These are phyloP conservation scores for Oryza meyeriana DNA, from an alignment of 176 grass and related monocot genomes.

Conservation along the genomic window DNA sequence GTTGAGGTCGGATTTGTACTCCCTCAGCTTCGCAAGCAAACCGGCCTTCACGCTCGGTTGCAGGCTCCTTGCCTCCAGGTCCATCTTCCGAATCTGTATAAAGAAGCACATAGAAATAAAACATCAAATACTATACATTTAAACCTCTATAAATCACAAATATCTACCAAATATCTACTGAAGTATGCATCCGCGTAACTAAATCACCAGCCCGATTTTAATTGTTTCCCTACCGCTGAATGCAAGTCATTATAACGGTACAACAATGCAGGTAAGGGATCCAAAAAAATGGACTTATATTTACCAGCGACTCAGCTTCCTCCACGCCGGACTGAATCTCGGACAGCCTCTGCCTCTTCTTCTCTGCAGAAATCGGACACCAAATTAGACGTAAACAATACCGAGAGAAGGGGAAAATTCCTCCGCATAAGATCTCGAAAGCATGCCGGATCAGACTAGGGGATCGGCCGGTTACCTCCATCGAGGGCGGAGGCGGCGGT, in stretches of 20 bases:
- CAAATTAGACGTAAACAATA: constrained; percentile 29
- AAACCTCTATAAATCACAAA: neutral
- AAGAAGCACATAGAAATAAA: neutral
- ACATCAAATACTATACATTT: neutral
- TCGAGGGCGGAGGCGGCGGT: constrained; percentile 61
- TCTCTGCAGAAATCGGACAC: constrained; percentile 47
- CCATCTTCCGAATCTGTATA: constrained; percentile 82
- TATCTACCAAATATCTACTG: neutral
- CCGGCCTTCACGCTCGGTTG: constrained; percentile 76
- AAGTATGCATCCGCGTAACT: neutral
- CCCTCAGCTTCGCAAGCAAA: constrained; percentile 80
- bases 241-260: neutral
- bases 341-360: constrained; percentile 79
- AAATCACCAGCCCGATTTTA: neutral
- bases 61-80: constrained; percentile 85
- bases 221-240: neutral
- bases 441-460: neutral
- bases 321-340: constrained; percentile 77
- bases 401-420: neutral
- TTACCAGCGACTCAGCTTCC: constrained; percentile 89
- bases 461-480: constrained; percentile 39
- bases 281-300: neutral
- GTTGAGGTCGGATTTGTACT: constrained; percentile 91
- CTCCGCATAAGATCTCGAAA: neutral
- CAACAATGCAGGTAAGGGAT: neutral